These are phyloP conservation scores for Xylariomycetidae sp. DNA, from an alignment of 2,329 filamentous ascomycete species.

Conservation along the genomic window DNA sequence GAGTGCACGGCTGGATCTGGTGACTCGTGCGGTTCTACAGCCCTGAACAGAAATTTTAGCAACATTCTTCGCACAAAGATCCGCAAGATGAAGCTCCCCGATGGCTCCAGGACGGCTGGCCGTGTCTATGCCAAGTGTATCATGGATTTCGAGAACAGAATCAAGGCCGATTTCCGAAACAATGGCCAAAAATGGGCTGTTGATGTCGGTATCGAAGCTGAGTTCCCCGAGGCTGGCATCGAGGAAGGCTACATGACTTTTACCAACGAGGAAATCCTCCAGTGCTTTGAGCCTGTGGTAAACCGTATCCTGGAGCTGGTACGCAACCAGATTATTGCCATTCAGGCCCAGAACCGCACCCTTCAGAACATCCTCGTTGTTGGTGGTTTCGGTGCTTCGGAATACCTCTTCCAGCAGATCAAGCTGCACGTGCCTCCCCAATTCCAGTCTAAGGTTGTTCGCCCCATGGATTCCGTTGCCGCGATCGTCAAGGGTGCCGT, in stretches of 20 bases:
- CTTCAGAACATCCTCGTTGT: constrained; percentile 96
- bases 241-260: constrained; percentile 99
- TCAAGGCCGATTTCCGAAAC: constrained; percentile 99
- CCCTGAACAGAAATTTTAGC: constrained; percentile 95
- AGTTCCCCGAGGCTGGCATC: constrained; percentile 95
- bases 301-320: constrained; percentile 95
- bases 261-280: constrained; percentile 97
- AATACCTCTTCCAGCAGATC: constrained; percentile 99
- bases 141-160: constrained; percentile 99
- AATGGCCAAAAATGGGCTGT: constrained; percentile 99
- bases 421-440: constrained; percentile 97
- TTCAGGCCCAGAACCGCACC: constrained; percentile 91
- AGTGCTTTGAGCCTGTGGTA: constrained; percentile 98
- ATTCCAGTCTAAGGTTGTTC: constrained; percentile 96
- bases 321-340: constrained; percentile 97
- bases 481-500: constrained; percentile 98
- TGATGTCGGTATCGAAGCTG: constrained; percentile 96
- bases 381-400: constrained; percentile 95
- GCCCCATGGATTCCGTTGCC: constrained; percentile 97
- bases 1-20: constrained; percentile 97
- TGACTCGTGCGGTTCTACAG: constrained; percentile 97
- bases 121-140: constrained; percentile 99
- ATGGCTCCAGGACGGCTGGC: constrained; percentile 94
- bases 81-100: constrained; percentile 96
- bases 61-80: constrained; percentile 98